A percentile compares a stretch with the other conserved stretches of the same genome.
These are phyloP conservation scores for Cephalotrichum gorgonifer DNA, from an alignment of 2,329 filamentous ascomycete genomes.

Conservation along the genomic window DNA sequence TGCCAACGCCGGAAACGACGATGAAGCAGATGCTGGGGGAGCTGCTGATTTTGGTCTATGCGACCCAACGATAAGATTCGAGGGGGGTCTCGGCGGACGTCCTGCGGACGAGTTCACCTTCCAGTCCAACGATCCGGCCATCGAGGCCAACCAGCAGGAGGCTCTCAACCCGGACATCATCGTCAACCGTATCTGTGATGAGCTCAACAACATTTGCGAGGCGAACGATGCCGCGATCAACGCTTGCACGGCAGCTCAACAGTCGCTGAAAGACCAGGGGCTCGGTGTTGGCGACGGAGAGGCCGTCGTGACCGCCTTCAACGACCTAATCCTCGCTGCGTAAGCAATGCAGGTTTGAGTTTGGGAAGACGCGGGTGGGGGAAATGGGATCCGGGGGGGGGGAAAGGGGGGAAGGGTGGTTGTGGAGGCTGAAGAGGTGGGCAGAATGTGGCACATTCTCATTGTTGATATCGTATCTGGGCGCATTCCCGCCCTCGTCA, in stretches of 20 bases:
- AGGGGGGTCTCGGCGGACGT: slow-evolving; percentile 46
- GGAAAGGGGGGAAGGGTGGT: too few species aligned
- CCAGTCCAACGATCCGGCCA: slow-evolving; percentile 52
- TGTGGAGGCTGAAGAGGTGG: too few species aligned
- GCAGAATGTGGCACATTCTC: too few species aligned
- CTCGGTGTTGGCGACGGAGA: slow-evolving; percentile 8
- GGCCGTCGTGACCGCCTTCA: slow-evolving; percentile 8
- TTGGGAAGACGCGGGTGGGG: too few species aligned
- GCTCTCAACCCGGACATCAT: slow-evolving; percentile 65
- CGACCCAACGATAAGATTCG: slow-evolving; percentile 48
- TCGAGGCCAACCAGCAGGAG: slow-evolving; percentile 51
- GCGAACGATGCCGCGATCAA: slow-evolving; percentile 49
- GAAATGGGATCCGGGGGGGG: too few species aligned
- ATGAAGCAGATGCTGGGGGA: slow-evolving; percentile 15
- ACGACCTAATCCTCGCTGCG: slow-evolving; percentile 7
- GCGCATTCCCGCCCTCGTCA: too few species aligned
- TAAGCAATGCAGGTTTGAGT: too few species aligned
- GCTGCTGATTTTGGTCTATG: slow-evolving; percentile 41
- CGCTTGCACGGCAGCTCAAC: slow-evolving; percentile 41
- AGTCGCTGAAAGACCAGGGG: slow-evolving; percentile 13
- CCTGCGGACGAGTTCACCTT: slow-evolving; percentile 53
- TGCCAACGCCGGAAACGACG: slow-evolving; percentile 6
- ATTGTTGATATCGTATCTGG: too few species aligned
- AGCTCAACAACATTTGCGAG: slow-evolving; percentile 55
- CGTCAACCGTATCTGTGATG: slow-evolving; percentile 61